These are phyloP conservation scores for Emmonsia crescens DNA, from an alignment of 2,329 filamentous ascomycete genomes.

Conservation along the genomic window DNA sequence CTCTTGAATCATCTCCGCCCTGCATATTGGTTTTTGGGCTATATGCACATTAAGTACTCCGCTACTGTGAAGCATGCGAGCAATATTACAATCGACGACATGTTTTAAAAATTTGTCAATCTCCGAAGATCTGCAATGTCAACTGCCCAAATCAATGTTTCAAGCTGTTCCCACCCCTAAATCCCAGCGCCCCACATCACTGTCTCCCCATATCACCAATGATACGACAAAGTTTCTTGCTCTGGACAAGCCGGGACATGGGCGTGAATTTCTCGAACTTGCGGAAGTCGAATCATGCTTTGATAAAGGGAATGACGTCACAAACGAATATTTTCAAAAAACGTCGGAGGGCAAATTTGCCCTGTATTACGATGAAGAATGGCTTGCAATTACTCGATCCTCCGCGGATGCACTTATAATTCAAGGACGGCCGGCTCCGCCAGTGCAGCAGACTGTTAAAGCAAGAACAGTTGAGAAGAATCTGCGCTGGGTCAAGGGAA, in stretches of 20 bases:
- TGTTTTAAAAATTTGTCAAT: neutral
- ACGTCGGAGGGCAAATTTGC: slow-evolving; percentile 12
- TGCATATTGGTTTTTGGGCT: slow-evolving; percentile 82
- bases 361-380: slow-evolving; percentile 71
- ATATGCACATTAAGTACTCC: slow-evolving; percentile 79
- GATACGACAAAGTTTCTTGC: slow-evolving; percentile 72
- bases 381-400: slow-evolving; percentile 80
- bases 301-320: neutral
- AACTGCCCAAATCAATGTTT: neutral
- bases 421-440: slow-evolving; percentile 35
- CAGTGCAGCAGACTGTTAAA: slow-evolving; percentile 45
- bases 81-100: neutral
- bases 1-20: slow-evolving; percentile 74
- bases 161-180: neutral
- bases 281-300: slow-evolving; percentile 41
- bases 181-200: slow-evolving; percentile 44
- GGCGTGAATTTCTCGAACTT: slow-evolving; percentile 60
- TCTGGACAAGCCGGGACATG: slow-evolving; percentile 75
- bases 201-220: slow-evolving; percentile 64
- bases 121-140: neutral
- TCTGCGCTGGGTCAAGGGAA: slow-evolving; percentile 59
- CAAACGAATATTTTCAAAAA: slow-evolving; percentile 31
- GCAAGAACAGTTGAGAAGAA: neutral
- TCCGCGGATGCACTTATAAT: slow-evolving; percentile 57
- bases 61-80: slow-evolving; percentile 46